A percentile compares a stretch with the other conserved stretches of the same genome.
Conservation (phyloP, 2,329 filamentous ascomycete genomes). For the Dactylellina leptospora region DNA sequence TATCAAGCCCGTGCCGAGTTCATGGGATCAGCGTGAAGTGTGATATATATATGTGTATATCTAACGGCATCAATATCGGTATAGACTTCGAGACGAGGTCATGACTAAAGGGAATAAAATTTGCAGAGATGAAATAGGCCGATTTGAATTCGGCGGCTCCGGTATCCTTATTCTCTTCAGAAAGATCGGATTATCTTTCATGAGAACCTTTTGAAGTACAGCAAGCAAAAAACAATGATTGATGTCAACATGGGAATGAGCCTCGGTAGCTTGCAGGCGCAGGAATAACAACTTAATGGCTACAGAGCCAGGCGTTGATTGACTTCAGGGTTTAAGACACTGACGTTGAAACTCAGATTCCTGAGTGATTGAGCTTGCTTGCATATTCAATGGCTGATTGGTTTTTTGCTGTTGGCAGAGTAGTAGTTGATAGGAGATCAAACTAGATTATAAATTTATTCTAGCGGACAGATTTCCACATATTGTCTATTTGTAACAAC, state of each 20-base stretch:
- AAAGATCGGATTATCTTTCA: constrained; percentile 60
- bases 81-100: constrained; percentile 60
- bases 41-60: no score
- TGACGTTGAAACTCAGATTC: no score
- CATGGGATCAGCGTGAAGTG: not conserved
- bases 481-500: no score
- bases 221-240: not conserved
- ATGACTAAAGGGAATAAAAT: constrained; percentile 58
- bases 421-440: no score
- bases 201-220: constrained; percentile 58
- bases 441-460: no score
- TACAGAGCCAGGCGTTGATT: no score
- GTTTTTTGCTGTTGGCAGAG: no score
- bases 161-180: constrained; percentile 61
- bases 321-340: no score
- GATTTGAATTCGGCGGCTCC: constrained; percentile 62
- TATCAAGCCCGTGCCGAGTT: constrained; percentile 59
- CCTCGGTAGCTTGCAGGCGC: not conserved
- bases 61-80: not conserved
- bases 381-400: no score
- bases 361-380: no score
- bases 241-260: not conserved
- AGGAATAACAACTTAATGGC: not conserved
- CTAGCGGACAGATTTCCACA: no score
- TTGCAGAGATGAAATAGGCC: constrained; percentile 61